A percentile compares a stretch with the other conserved stretches of the same genome.
These are phyloP conservation scores for Boletus edulis DNA, from an alignment of 768 basidiomycete genomes.

Conservation along the genomic window DNA sequence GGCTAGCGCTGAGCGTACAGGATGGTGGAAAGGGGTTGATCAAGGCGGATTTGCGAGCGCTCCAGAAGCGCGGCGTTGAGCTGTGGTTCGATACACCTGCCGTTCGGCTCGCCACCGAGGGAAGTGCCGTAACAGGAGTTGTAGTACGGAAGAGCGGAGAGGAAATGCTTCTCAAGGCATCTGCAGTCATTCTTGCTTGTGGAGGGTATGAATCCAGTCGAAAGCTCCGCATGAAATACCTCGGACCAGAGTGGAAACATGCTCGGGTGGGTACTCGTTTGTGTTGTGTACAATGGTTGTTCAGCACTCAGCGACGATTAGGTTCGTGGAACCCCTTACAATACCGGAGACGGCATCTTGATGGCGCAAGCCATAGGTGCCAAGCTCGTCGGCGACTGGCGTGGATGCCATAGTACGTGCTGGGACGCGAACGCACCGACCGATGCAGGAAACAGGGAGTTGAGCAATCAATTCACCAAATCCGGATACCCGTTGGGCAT, in stretches of 20 bases:
- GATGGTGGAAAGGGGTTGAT: conserved; percentile 71
- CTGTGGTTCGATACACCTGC: conserved; percentile 59
- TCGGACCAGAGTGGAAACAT: conserved; percentile 57
- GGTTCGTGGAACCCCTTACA: conserved; percentile 72
- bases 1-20: conserved; percentile 58
- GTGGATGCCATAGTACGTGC: conserved; percentile 67
- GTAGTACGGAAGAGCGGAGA: conserved; percentile 40
- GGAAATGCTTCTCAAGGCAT: conserved; percentile 35
- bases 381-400: conserved; percentile 61
- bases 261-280: conserved; percentile 44
- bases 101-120: conserved; percentile 29
- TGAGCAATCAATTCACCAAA: conserved; percentile 72
- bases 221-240: conserved; percentile 48
- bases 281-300: background rate
- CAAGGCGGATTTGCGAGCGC: conserved; percentile 47
- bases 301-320: conserved; percentile 20
- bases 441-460: conserved; percentile 49
- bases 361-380: conserved; percentile 53
- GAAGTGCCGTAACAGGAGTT: conserved; percentile 45
- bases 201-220: conserved; percentile 65
- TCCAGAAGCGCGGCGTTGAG: conserved; percentile 49
- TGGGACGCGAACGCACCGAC: conserved; percentile 64
- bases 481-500: conserved; percentile 71
- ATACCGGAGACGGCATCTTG: conserved; percentile 62
- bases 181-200: conserved; percentile 57